Conservation (phyloP, 208 protist genomes). For the Crithidia bombi region DNA sequence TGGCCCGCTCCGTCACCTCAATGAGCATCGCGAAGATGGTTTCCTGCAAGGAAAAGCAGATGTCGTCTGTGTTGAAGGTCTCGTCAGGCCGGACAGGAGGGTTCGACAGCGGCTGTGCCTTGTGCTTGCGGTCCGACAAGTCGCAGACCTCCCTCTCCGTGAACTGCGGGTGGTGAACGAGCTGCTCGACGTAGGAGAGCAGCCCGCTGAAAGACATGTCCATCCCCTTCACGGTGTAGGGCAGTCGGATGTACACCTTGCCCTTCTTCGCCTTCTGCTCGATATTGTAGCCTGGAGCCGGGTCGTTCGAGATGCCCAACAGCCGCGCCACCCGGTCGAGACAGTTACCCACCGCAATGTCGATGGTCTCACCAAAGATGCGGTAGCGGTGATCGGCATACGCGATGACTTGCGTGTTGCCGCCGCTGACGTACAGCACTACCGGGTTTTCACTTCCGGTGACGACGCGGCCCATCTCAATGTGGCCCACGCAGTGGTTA, state of each 20-base stretch:
- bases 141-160: conserved; percentile 43
- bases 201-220: conserved; percentile 97
- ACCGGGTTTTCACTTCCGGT: conserved; percentile 96
- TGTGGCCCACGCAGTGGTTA: conserved; percentile 99
- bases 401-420: conserved; percentile 99
- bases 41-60: conserved; percentile 99
- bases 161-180: conserved; percentile 76
- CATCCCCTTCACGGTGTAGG: conserved; percentile 98
- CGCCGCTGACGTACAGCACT: conserved; percentile 99
- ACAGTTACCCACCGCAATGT: conserved; percentile 99
- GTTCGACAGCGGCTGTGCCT: conserved; percentile 35
- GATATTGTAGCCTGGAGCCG: conserved; percentile 99
- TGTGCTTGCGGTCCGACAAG: conserved; percentile 24
- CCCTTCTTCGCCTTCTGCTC: conserved; percentile 95
- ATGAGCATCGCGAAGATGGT: conserved; percentile 99
- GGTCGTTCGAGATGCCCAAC: conserved; percentile 98
- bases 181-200: conserved; percentile 89
- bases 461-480: conserved; percentile 99
- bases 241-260: conserved; percentile 93
- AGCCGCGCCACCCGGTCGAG: conserved; percentile 97
- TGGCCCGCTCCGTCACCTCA: conserved; percentile 99
- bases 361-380: conserved; percentile 99
- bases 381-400: conserved; percentile 95
- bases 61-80: conserved; percentile 91
- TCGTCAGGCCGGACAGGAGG: conserved; percentile 53